Evolutionary conservation across 148 eudicot genomes (phyloP).

Genomic region (Fagopyrum esculentum): DNA sequence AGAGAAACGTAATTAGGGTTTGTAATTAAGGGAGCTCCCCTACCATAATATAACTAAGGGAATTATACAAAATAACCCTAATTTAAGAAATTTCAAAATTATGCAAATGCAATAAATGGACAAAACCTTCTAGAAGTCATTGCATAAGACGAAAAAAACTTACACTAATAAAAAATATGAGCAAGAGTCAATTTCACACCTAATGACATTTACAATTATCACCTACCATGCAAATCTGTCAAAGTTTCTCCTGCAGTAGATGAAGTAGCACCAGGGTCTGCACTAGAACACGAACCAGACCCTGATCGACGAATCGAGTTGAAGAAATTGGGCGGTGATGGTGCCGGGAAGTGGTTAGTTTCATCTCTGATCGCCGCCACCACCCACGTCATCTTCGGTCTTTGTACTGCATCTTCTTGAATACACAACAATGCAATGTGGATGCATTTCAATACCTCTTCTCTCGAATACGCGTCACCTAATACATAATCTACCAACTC

Average conservation of each 20-base stretch:
- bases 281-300: constrained; percentile 4
- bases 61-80: no score
- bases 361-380: constrained; percentile 9
- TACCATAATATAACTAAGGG: no score
- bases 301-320: not conserved
- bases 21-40: no score
- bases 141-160: no score
- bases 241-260: not conserved
- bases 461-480: constrained; percentile 2
- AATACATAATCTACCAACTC: constrained; percentile 6
- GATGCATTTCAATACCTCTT: constrained; percentile 5
- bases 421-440: constrained; percentile 12
- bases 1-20: no score
- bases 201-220: not conserved
- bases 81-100: no score
- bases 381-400: constrained; percentile 9
- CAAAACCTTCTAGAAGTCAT: no score
- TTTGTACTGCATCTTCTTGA: not conserved
- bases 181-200: not conserved
- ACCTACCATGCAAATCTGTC: constrained; percentile 5
- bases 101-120: no score
- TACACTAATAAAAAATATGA: no score
- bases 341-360: constrained; percentile 1
- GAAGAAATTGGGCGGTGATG: constrained; percentile 13
- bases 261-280: not conserved